These are phyloP conservation scores for Arthroderma uncinatum DNA, from an alignment of 2,329 filamentous ascomycete genomes.

Conservation along the genomic window DNA sequence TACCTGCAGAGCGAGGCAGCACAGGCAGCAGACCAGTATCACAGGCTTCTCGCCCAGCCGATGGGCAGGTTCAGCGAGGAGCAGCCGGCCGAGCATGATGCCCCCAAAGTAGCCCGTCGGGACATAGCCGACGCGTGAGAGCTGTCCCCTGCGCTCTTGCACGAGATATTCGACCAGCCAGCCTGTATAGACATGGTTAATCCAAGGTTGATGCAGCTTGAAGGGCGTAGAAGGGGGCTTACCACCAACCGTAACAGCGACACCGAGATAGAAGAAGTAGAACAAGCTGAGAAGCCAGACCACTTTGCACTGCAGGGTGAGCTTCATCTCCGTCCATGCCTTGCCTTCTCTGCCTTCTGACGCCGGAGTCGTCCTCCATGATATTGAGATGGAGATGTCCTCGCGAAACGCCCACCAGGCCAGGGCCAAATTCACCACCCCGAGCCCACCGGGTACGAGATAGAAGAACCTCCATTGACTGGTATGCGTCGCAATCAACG, in stretches of 20 bases:
- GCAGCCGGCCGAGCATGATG: slow-evolving; percentile 44
- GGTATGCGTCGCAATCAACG: slow-evolving; percentile 37
- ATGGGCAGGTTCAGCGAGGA: slow-evolving; percentile 50
- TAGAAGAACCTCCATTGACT: slow-evolving; percentile 48
- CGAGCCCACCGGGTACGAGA: slow-evolving; percentile 43
- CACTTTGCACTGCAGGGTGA: slow-evolving; percentile 31
- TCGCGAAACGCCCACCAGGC: slow-evolving; percentile 44
- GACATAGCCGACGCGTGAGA: slow-evolving; percentile 51
- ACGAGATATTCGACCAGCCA: slow-evolving; percentile 58
- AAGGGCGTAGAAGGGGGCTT: slow-evolving; percentile 1
- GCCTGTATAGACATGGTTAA: slow-evolving; percentile 24
- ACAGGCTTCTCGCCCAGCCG: slow-evolving; percentile 49
- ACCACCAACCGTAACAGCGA: slow-evolving; percentile 59
- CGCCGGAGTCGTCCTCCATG: neutral
- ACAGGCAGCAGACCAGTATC: slow-evolving; percentile 43
- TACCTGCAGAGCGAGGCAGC: slow-evolving; percentile 46
- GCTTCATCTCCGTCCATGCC: slow-evolving; percentile 19
- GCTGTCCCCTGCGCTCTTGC: slow-evolving; percentile 45
- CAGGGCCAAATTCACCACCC: slow-evolving; percentile 40
- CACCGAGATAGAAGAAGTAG: slow-evolving; percentile 66
- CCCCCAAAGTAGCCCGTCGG: slow-evolving; percentile 51
- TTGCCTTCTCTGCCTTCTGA: slow-evolving; percentile 1
- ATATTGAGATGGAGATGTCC: slow-evolving; percentile 4
- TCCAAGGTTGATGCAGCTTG: neutral
- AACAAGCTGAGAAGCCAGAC: slow-evolving; percentile 64